Percentiles rank a stretch among this genome's conserved stretches.
Evolutionary conservation across 2,329 filamentous ascomycete genomes (phyloP).

Genomic region (Colletotrichum costaricense): DNA sequence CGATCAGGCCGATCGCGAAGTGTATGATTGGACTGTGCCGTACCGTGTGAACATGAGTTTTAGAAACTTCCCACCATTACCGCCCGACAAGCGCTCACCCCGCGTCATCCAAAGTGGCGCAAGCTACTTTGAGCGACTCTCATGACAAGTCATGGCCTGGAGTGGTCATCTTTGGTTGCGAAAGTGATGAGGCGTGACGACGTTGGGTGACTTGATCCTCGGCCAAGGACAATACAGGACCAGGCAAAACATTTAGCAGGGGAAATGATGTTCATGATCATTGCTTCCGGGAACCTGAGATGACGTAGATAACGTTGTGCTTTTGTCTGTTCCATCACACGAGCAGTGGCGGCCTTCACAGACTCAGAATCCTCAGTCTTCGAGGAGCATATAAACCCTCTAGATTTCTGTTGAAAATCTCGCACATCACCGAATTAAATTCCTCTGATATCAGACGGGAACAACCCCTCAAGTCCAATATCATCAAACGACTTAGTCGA

Average conservation of each 20-base stretch:
- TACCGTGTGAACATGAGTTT: neutral
- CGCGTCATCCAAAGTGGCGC: slow-evolving; percentile 20
- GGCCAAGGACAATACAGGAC: neutral
- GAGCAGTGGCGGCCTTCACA: too few relatives aligned
- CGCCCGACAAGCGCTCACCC: neutral
- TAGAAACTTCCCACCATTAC: slow-evolving; percentile 6
- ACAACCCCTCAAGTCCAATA: too few relatives aligned
- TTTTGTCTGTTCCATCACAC: too few relatives aligned
- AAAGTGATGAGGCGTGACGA: neutral
- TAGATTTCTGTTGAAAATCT: neutral
- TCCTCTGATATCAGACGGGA: too few relatives aligned
- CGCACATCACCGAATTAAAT: neutral
- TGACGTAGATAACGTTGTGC: too few relatives aligned
- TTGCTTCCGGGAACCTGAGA: too few relatives aligned
- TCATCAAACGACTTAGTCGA: too few relatives aligned
- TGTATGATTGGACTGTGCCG: slow-evolving; percentile 26
- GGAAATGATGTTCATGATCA: too few relatives aligned
- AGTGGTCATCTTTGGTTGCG: neutral
- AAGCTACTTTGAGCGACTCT: neutral
- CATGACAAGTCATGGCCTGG: too few relatives aligned
- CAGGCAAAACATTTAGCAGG: neutral
- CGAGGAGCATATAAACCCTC: too few relatives aligned
- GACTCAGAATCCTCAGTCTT: too few relatives aligned
- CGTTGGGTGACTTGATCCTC: slow-evolving; percentile 8
- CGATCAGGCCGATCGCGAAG: slow-evolving; percentile 7